Evolutionary conservation across 2,329 filamentous ascomycete species (phyloP).

Genomic region (Arthroderma uncinatum): DNA sequence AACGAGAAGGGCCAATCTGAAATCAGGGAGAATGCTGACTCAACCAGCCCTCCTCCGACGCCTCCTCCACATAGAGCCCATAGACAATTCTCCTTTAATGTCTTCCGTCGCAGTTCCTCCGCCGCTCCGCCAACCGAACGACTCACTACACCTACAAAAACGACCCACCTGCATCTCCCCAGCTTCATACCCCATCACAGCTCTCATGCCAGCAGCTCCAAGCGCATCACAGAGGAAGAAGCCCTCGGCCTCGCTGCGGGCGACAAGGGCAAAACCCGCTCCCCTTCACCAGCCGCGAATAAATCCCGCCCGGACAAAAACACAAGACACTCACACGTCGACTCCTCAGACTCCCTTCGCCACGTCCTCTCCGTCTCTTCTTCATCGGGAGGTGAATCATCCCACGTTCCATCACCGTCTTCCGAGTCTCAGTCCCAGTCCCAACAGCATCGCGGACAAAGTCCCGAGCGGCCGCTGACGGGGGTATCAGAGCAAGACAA

Average conservation of each 20-base stretch:
- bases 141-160: background rate
- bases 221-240: constrained; percentile 58
- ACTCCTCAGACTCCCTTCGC: constrained; percentile 1
- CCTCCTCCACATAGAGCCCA: constrained; percentile 33
- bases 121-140: constrained; percentile 1
- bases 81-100: constrained; percentile 85
- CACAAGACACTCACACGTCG: background rate
- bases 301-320: background rate
- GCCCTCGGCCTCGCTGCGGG: constrained; percentile 70
- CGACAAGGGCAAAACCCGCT: constrained; percentile 34
- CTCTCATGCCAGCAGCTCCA: constrained; percentile 17
- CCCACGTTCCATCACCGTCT: background rate
- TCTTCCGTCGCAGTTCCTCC: constrained; percentile 50
- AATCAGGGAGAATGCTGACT: background rate
- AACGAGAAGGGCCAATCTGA: background rate
- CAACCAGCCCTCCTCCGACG: constrained; percentile 5
- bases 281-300: constrained; percentile 10
- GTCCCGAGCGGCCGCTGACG: background rate
- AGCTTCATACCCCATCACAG: constrained; percentile 6
- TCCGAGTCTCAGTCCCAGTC: background rate
- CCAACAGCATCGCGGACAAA: background rate
- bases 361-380: constrained; percentile 1
- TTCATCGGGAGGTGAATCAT: background rate
- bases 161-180: constrained; percentile 5
- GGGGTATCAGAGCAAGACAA: background rate